Evolutionary conservation across 31 red algal species (phyloP).

Genomic region (Porphyra umbilicalis): DNA sequence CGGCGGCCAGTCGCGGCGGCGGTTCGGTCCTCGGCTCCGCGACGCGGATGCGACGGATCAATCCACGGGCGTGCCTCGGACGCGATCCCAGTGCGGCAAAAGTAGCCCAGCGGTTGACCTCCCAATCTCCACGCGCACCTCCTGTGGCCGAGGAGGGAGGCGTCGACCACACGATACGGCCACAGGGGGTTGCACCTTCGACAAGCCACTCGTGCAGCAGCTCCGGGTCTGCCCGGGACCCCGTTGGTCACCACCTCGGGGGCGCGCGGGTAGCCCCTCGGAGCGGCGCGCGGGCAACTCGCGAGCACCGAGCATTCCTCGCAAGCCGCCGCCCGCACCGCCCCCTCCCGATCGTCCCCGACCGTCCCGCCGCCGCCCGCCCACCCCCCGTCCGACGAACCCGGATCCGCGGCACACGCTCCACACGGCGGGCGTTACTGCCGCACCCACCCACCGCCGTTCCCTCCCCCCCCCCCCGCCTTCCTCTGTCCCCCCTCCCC

Average conservation of each 20-base stretch:
- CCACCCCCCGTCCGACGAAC: background rate
- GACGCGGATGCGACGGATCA: too few relatives aligned
- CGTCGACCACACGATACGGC: background rate
- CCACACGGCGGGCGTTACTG: background rate
- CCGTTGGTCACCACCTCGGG: too few relatives aligned
- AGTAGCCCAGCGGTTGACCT: background rate
- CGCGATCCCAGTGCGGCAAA: too few relatives aligned
- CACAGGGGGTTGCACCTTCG: background rate
- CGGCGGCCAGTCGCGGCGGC: too few relatives aligned
- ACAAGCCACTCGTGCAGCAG: too few relatives aligned
- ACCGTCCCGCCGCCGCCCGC: background rate
- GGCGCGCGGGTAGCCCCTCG: too few relatives aligned
- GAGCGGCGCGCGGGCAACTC: background rate
- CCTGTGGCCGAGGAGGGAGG: background rate
- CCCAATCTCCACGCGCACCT: background rate
- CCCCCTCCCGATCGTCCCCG: background rate
- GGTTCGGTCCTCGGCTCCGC: too few relatives aligned
- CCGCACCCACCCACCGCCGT: background rate
- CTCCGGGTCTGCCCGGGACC: too few relatives aligned
- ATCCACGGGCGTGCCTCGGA: too few relatives aligned
- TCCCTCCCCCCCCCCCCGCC: background rate
- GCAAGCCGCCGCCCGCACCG: background rate
- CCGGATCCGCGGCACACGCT: background rate
- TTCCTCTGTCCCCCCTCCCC: background rate
- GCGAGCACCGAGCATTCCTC: background rate